Conservation (phyloP, 768 basidiomycete species). For the Kwoniella sp. region DNA sequence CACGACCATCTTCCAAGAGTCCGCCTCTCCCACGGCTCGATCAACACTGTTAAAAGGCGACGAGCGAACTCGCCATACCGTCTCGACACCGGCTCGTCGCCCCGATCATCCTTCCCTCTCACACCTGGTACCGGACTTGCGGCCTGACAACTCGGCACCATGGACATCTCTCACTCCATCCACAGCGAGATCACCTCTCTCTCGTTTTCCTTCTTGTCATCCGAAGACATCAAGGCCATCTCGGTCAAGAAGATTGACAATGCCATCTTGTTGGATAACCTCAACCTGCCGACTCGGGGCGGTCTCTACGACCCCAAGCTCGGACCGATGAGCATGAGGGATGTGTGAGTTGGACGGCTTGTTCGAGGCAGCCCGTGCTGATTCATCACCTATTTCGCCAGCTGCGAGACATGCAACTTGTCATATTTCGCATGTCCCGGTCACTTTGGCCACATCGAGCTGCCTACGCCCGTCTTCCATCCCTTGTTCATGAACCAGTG, state of each 20-base stretch:
- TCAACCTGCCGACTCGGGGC: slow-evolving; percentile 83
- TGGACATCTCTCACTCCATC: slow-evolving; percentile 88
- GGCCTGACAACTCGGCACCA: slow-evolving; percentile 17
- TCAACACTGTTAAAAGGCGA: no score
- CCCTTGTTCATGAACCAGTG: slow-evolving; percentile 91
- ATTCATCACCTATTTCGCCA: slow-evolving; percentile 44
- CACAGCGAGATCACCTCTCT: slow-evolving; percentile 78
- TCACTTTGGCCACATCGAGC: slow-evolving; percentile 95
- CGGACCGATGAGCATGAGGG: slow-evolving; percentile 80
- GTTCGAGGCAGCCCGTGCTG: background rate
- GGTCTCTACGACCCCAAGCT: slow-evolving; percentile 94
- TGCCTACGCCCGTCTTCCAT: slow-evolving; percentile 91
- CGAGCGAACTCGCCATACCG: slow-evolving; percentile 1
- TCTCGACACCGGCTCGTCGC: slow-evolving; percentile 11
- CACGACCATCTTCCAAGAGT: no score
- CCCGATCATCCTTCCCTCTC: background rate
- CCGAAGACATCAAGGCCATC: slow-evolving; percentile 82
- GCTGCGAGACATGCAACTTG: slow-evolving; percentile 88
- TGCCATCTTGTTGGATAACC: slow-evolving; percentile 83
- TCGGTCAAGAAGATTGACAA: slow-evolving; percentile 98
- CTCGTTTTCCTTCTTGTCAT: slow-evolving; percentile 86
- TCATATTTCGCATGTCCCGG: slow-evolving; percentile 94
- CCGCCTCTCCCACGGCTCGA: no score
- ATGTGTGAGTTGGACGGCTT: slow-evolving; percentile 67
- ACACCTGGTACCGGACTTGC: background rate